Evolutionary conservation across 2,329 filamentous ascomycete species (phyloP).

Genomic region (Colletotrichum orbiculare): DNA sequence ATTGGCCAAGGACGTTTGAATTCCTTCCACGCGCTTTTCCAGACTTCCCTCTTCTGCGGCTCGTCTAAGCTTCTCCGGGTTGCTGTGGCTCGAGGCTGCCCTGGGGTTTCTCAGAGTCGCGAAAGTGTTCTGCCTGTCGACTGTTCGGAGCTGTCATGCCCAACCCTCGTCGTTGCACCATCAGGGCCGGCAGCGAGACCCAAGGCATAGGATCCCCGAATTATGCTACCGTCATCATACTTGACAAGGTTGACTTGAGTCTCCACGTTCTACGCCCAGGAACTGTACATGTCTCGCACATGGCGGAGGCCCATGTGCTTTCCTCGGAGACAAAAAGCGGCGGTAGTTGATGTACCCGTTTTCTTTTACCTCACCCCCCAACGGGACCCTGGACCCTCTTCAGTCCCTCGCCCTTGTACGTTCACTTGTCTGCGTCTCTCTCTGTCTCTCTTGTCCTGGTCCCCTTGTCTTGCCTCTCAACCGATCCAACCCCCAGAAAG

Average conservation of each 20-base stretch:
- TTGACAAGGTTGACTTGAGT: constrained; percentile 56
- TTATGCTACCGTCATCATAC: constrained; percentile 64
- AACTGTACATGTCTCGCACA: constrained; percentile 61
- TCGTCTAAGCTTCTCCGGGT: constrained; percentile 43
- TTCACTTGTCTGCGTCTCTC: constrained; percentile 41
- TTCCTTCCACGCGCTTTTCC: constrained; percentile 53
- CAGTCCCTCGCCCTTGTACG: constrained; percentile 8
- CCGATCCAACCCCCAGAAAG: constrained; percentile 22
- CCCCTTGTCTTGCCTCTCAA: neutral
- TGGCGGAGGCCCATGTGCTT: constrained; percentile 60
- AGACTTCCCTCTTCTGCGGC: constrained; percentile 43
- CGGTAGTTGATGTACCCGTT: constrained; percentile 48
- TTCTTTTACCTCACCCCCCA: constrained; percentile 34
- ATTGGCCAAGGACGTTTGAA: constrained; percentile 51
- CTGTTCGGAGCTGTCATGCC: constrained; percentile 44
- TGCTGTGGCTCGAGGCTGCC: constrained; percentile 42
- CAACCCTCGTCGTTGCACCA: constrained; percentile 54
- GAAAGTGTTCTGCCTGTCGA: constrained; percentile 49
- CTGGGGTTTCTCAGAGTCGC: constrained; percentile 44
- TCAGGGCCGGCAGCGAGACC: constrained; percentile 54
- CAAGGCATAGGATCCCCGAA: constrained; percentile 70
- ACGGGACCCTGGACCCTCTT: constrained; percentile 44
- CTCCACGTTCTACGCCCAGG: constrained; percentile 54
- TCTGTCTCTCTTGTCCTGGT: constrained; percentile 10
- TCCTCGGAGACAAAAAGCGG: constrained; percentile 54